These are phyloP conservation scores for Catunica adiposa DNA, from an alignment of 2,329 filamentous ascomycete genomes.

Conservation along the genomic window DNA sequence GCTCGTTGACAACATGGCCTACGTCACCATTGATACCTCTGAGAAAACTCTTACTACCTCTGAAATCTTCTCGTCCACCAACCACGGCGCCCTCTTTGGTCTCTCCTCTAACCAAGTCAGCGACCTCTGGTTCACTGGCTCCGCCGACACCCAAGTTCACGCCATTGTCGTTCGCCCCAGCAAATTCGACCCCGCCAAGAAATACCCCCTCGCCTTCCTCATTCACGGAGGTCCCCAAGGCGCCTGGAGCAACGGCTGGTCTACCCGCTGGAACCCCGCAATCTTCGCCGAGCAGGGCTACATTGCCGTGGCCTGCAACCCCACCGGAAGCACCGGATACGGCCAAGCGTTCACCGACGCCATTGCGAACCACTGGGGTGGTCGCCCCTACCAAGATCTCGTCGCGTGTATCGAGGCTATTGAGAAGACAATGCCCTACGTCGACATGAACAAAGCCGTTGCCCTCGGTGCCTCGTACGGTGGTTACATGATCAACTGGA, in stretches of 20 bases:
- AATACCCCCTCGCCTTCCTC: slow-evolving; percentile 62
- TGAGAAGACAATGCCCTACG: slow-evolving; percentile 44
- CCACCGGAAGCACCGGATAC: slow-evolving; percentile 69
- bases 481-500: slow-evolving; percentile 76
- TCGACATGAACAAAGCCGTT: slow-evolving; percentile 54
- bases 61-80: slow-evolving; percentile 44
- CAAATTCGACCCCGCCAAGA: slow-evolving; percentile 49
- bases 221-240: slow-evolving; percentile 75
- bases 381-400: slow-evolving; percentile 67
- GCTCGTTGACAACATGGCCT: slow-evolving; percentile 55
- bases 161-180: slow-evolving; percentile 49
- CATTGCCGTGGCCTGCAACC: slow-evolving; percentile 65
- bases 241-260: slow-evolving; percentile 61
- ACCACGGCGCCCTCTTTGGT: slow-evolving; percentile 49
- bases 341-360: slow-evolving; percentile 62
- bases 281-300: slow-evolving; percentile 81
- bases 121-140: slow-evolving; percentile 34
- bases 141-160: slow-evolving; percentile 48
- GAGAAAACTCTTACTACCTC: slow-evolving; percentile 13
- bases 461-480: slow-evolving; percentile 61
- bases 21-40: slow-evolving; percentile 39
- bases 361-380: slow-evolving; percentile 71
- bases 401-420: slow-evolving; percentile 64
- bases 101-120: slow-evolving; percentile 45
- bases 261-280: slow-evolving; percentile 70